Evolutionary conservation across 164 flowering plant species (phyloP).

Genomic region (Aristolochia californica): DNA sequence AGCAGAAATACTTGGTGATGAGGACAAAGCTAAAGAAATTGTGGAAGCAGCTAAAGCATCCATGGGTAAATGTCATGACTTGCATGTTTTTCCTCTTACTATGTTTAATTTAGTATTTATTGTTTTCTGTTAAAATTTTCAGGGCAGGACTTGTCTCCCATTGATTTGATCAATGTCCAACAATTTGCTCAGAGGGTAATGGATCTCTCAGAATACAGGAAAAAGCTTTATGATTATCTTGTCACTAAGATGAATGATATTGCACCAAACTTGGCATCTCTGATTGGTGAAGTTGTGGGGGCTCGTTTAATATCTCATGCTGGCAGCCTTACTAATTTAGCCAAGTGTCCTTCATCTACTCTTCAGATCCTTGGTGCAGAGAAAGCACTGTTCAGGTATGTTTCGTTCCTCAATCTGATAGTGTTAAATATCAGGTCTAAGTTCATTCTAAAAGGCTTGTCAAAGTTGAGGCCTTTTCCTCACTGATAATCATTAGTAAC

Average conservation of each 20-base stretch:
- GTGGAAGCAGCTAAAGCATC: slow-evolving; percentile 94
- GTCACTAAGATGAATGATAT: slow-evolving; percentile 93
- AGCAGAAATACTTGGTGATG: slow-evolving; percentile 83
- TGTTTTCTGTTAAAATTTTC: slow-evolving; percentile 14
- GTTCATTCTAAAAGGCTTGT: too few species aligned
- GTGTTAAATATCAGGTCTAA: background rate
- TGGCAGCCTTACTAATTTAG: slow-evolving; percentile 95
- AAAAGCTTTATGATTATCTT: slow-evolving; percentile 74
- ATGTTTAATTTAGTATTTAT: slow-evolving; percentile 1
- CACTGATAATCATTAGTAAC: too few species aligned
- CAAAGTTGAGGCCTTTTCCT: too few species aligned
- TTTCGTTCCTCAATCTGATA: background rate
- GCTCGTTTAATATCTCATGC: slow-evolving; percentile 99
- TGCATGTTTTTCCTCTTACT: background rate
- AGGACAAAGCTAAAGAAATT: slow-evolving; percentile 91
- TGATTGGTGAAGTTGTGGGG: slow-evolving; percentile 94
- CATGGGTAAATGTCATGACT: slow-evolving; percentile 49
- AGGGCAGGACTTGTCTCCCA: slow-evolving; percentile 89
- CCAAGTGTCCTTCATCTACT: slow-evolving; percentile 99
- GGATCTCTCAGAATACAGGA: slow-evolving; percentile 86
- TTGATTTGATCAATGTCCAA: slow-evolving; percentile 89
- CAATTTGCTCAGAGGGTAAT: slow-evolving; percentile 88
- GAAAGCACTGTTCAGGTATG: slow-evolving; percentile 94
- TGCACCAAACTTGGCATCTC: slow-evolving; percentile 94
- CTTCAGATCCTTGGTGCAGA: slow-evolving; percentile 99